These are phyloP conservation scores for Bruguiera sexangula DNA, from an alignment of 345 rosid species.

Conservation along the genomic window DNA sequence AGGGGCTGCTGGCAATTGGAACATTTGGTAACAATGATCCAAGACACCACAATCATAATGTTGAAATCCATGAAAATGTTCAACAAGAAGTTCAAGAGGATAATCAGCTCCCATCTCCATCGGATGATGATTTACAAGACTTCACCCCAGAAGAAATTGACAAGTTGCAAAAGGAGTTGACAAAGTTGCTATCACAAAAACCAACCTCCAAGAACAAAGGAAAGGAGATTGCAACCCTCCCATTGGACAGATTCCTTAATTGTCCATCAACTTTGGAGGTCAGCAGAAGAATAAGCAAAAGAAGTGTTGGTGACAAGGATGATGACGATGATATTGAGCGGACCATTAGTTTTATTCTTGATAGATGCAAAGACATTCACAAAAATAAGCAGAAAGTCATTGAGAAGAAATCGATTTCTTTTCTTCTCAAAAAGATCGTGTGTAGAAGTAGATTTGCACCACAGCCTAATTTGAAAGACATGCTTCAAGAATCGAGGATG, in stretches of 20 bases:
- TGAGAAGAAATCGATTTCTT: slow-evolving; percentile 65
- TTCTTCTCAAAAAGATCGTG: slow-evolving; percentile 76
- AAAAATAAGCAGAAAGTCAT: slow-evolving; percentile 56
- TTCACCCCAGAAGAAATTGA: slow-evolving; percentile 87
- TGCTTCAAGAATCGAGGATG: slow-evolving; percentile 85
- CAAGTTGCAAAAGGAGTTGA: slow-evolving; percentile 72
- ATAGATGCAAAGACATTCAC: slow-evolving; percentile 81
- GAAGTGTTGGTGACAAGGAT: slow-evolving; percentile 38
- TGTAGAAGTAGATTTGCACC: slow-evolving; percentile 71
- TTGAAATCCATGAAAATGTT: slow-evolving; percentile 35
- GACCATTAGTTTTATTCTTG: slow-evolving; percentile 80
- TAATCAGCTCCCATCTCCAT: slow-evolving; percentile 32
- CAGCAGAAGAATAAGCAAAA: slow-evolving; percentile 61
- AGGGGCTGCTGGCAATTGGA: slow-evolving; percentile 79
- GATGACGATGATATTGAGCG: slow-evolving; percentile 78
- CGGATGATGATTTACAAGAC: slow-evolving; percentile 49
- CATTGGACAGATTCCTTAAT: slow-evolving; percentile 89
- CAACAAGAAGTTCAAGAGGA: slow-evolving; percentile 21
- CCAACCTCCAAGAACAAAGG: slow-evolving; percentile 42
- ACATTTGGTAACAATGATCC: slow-evolving; percentile 65
- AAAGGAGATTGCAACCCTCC: slow-evolving; percentile 56
- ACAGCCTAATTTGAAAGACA: slow-evolving; percentile 63
- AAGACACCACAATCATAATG: slow-evolving; percentile 10
- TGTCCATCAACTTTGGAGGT: slow-evolving; percentile 98
- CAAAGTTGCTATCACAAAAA: slow-evolving; percentile 62